Evolutionary conservation across 1,139 yeast species (phyloP).

Genomic region (Hansenula sp.): DNA sequence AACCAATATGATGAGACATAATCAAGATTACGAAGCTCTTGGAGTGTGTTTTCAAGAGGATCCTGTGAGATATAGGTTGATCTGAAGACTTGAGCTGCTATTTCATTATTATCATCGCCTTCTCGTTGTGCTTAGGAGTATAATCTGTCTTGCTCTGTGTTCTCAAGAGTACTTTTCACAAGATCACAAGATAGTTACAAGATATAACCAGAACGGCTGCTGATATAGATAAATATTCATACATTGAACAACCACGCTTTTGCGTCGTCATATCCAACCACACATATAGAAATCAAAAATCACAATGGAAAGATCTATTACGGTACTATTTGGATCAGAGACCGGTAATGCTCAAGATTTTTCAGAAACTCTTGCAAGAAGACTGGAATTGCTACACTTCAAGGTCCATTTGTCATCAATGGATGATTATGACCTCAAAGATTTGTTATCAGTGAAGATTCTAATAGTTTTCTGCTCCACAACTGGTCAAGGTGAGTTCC

Average conservation of each 20-base stretch:
- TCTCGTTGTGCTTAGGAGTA: too few species aligned
- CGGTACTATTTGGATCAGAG: conserved; percentile 84
- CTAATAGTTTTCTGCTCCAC: conserved; percentile 79
- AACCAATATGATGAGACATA: conserved; percentile 3
- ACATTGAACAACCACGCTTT: too few species aligned
- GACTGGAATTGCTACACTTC: conserved; percentile 54
- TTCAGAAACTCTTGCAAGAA: conserved; percentile 60
- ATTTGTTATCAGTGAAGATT: conserved; percentile 42
- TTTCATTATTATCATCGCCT: background rate
- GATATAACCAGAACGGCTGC: too few species aligned
- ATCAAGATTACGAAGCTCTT: conserved; percentile 1
- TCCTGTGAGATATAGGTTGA: too few species aligned
- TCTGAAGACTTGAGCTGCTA: too few species aligned
- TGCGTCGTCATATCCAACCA: too few species aligned
- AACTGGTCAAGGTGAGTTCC: conserved; percentile 94
- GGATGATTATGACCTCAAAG: conserved; percentile 59
- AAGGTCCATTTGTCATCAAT: conserved; percentile 48
- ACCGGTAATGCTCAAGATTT: conserved; percentile 91
- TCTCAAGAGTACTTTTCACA: too few species aligned
- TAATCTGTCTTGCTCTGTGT: too few species aligned
- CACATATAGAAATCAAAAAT: too few species aligned
- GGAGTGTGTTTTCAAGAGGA: background rate
- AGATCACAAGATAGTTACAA: too few species aligned
- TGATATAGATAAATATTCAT: too few species aligned
- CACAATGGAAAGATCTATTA: conserved; percentile 28